A percentile compares a stretch with the other conserved stretches of the same genome.
These are phyloP conservation scores for Chaetomiaceae sp. DNA, from an alignment of 2,329 filamentous ascomycete species.

Conservation along the genomic window DNA sequence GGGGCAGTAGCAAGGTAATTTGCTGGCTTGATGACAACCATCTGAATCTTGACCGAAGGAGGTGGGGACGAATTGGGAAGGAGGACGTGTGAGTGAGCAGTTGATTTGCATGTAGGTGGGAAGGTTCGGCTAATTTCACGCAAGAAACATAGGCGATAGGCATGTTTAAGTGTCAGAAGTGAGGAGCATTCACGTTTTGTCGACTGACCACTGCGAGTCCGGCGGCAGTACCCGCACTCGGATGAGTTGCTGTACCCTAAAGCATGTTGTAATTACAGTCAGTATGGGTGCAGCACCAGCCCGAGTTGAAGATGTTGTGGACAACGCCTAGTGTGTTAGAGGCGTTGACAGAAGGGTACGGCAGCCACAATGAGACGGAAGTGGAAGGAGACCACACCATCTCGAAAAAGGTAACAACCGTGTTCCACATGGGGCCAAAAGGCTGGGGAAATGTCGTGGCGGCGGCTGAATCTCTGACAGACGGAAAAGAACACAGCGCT, in stretches of 20 bases:
- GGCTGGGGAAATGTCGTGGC: neutral
- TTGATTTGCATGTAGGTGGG: neutral
- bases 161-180: slow-evolving; percentile 10
- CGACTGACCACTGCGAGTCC: slow-evolving; percentile 46
- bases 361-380: neutral
- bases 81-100: neutral
- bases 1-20: neutral
- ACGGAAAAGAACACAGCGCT: slow-evolving; percentile 14
- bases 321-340: too few relatives aligned
- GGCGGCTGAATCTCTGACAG: slow-evolving; percentile 20
- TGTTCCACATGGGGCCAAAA: neutral
- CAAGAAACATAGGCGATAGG: too few relatives aligned
- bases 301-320: too few relatives aligned
- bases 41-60: neutral
- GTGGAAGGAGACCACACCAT: neutral
- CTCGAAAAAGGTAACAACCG: slow-evolving; percentile 14
- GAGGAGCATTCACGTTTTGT: slow-evolving; percentile 41
- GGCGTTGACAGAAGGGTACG: neutral
- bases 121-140: too few relatives aligned
- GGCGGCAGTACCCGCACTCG: slow-evolving; percentile 51
- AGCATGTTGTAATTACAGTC: neutral
- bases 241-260: slow-evolving; percentile 50
- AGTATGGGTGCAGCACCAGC: slow-evolving; percentile 1
- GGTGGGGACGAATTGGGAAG: neutral
- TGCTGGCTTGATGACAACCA: slow-evolving; percentile 2